Conservation (phyloP, 1,139 yeast species). For the Blastobotrys elegans region DNA sequence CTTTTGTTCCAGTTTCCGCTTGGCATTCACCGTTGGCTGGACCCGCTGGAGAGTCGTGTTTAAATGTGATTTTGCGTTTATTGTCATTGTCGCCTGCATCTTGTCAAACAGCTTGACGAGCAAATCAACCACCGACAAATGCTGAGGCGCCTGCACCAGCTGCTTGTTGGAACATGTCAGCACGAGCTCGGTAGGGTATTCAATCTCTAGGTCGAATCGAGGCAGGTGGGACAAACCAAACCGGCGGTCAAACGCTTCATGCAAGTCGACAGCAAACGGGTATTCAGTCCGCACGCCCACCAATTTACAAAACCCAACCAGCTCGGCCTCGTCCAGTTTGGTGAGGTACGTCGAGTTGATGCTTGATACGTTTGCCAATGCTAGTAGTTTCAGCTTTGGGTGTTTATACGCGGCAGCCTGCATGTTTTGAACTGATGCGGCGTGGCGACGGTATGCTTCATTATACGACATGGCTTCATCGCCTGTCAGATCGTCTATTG, state of each 20-base stretch:
- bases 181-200: background rate
- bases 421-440: constrained; percentile 22
- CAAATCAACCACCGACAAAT: background rate
- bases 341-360: constrained; percentile 3
- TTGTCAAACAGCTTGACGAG: background rate
- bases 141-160: background rate
- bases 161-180: too few species aligned
- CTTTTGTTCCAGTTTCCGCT: constrained; percentile 2
- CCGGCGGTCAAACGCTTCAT: background rate
- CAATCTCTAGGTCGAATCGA: background rate
- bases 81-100: background rate
- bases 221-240: background rate
- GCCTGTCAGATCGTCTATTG: constrained; percentile 44
- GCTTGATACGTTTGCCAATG: constrained; percentile 28
- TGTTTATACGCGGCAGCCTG: constrained; percentile 18
- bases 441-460: constrained; percentile 18
- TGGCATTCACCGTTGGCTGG: constrained; percentile 16
- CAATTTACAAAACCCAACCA: constrained; percentile 18
- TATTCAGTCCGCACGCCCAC: constrained; percentile 16
- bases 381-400: constrained; percentile 27
- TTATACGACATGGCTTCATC: constrained; percentile 22
- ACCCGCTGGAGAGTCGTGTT: constrained; percentile 25
- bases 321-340: constrained; percentile 22
- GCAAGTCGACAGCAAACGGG: background rate
- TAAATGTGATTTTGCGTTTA: constrained; percentile 24